phyloP scores from a whole-genome alignment of 2,329 filamentous ascomycete genomes.

The Myriosclerotinia curreyana region DNA sequence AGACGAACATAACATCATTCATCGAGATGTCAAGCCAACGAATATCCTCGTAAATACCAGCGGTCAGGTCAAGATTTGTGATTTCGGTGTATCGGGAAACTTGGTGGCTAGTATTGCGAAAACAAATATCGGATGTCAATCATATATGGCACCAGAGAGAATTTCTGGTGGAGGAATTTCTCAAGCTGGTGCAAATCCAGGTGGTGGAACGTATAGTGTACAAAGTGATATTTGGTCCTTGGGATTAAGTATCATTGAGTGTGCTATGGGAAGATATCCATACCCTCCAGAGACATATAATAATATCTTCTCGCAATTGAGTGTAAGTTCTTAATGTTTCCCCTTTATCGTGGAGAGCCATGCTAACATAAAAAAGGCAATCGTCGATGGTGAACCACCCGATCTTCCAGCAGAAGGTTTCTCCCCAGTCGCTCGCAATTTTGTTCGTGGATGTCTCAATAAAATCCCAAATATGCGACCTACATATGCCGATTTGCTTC shows the following conservation, averaged over 20 bases:
- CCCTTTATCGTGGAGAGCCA: background rate
- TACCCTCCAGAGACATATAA: slow-evolving; percentile 97
- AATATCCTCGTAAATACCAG: slow-evolving; percentile 90
- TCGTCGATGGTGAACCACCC: slow-evolving; percentile 95
- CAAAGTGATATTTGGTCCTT: slow-evolving; percentile 98
- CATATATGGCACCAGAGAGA: slow-evolving; percentile 97
- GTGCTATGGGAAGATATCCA: slow-evolving; percentile 88
- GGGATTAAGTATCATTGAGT: slow-evolving; percentile 92
- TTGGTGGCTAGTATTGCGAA: slow-evolving; percentile 96
- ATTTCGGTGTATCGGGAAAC: slow-evolving; percentile 96
- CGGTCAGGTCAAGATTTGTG: slow-evolving; percentile 96
- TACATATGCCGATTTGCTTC: slow-evolving; percentile 85
- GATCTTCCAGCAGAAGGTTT: slow-evolving; percentile 76
- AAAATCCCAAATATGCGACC: slow-evolving; percentile 90
- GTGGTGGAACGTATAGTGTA: slow-evolving; percentile 88
- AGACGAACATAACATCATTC: slow-evolving; percentile 98
- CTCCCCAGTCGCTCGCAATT: slow-evolving; percentile 76
- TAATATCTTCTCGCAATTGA: slow-evolving; percentile 96
- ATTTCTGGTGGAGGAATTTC: slow-evolving; percentile 85
- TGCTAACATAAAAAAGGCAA: slow-evolving; percentile 61
- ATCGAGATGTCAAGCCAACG: slow-evolving; percentile 98
- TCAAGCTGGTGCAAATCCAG: slow-evolving; percentile 62
- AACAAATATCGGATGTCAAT: slow-evolving; percentile 98
- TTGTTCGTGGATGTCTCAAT: slow-evolving; percentile 85
- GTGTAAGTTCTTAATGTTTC: slow-evolving; percentile 59